Conservation (phyloP, 2,329 filamentous ascomycete species). For the Nannizziopsis arthrosporioides region DNA sequence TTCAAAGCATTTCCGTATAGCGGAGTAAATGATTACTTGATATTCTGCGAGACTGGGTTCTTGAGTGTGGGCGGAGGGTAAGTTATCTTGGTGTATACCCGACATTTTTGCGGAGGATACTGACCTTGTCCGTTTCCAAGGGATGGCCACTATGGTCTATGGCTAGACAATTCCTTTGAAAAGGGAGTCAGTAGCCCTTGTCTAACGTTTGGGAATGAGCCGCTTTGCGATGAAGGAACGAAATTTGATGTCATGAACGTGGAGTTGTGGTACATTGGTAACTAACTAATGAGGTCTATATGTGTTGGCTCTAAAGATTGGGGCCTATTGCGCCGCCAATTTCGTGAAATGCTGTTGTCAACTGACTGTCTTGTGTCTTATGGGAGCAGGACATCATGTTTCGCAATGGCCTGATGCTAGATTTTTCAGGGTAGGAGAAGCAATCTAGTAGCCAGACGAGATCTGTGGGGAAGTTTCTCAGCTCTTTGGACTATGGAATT, state of each 20-base stretch:
- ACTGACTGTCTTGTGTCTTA: no score
- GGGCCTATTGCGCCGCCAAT: no score
- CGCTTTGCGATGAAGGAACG: slow-evolving; percentile 78
- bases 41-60: slow-evolving; percentile 78
- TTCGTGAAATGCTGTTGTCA: no score
- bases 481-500: no score
- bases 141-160: slow-evolving; percentile 84
- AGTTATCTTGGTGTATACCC: slow-evolving; percentile 19
- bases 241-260: slow-evolving; percentile 88
- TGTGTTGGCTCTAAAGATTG: no score
- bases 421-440: no score
- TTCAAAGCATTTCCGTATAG: slow-evolving; percentile 98
- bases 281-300: slow-evolving; percentile 14
- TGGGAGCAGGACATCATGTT: no score
- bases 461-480: no score
- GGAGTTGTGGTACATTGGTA: slow-evolving; percentile 83
- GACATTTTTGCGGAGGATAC: neutral
- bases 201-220: slow-evolving; percentile 89
- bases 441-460: no score
- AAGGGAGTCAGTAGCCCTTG: slow-evolving; percentile 72
- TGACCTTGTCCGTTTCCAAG: slow-evolving; percentile 16
- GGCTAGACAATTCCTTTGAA: slow-evolving; percentile 78
- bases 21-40: slow-evolving; percentile 91
- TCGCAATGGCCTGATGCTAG: no score
- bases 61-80: slow-evolving; percentile 72